Percentiles rank a stretch among this genome's conserved stretches.
Evolutionary conservation across 129 eudicot genomes (phyloP).

Genomic region (Arctium minus): DNA sequence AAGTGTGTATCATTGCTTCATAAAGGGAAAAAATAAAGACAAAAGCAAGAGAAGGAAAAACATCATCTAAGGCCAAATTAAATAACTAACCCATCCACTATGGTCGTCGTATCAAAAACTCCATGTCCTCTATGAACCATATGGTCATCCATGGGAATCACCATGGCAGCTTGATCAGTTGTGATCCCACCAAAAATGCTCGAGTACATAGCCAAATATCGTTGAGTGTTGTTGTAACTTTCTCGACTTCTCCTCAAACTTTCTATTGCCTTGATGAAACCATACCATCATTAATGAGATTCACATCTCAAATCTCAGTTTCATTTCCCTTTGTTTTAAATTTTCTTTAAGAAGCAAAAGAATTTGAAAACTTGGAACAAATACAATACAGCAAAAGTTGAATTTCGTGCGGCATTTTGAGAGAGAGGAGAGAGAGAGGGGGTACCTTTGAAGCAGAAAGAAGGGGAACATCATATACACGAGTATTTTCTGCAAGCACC

Average conservation of each 20-base stretch:
- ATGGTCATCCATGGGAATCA: slow-evolving; percentile 93
- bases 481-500: slow-evolving; percentile 33
- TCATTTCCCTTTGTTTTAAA: not conserved
- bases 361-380: not conserved
- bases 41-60: not conserved
- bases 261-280: slow-evolving; percentile 55
- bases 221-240: slow-evolving; percentile 50
- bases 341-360: not conserved
- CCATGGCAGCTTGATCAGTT: slow-evolving; percentile 77
- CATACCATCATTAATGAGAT: not conserved
- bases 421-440: not conserved
- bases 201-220: slow-evolving; percentile 86
- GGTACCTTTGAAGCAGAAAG: slow-evolving; percentile 75
- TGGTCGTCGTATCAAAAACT: slow-evolving; percentile 85
- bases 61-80: not conserved
- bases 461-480: slow-evolving; percentile 50
- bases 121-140: slow-evolving; percentile 98
- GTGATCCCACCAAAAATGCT: slow-evolving; percentile 85
- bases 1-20: not conserved
- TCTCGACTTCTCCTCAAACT: slow-evolving; percentile 50
- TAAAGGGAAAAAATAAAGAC: not conserved
- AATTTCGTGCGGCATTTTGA: not conserved
- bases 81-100: slow-evolving; percentile 71
- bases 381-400: not conserved
- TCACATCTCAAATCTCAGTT: not conserved